Evolutionary conservation across 2,329 filamentous ascomycete genomes (phyloP), one percentile per base, ranked within the genome.

Genomic region (Talaromyces pinophilus): DNA sequence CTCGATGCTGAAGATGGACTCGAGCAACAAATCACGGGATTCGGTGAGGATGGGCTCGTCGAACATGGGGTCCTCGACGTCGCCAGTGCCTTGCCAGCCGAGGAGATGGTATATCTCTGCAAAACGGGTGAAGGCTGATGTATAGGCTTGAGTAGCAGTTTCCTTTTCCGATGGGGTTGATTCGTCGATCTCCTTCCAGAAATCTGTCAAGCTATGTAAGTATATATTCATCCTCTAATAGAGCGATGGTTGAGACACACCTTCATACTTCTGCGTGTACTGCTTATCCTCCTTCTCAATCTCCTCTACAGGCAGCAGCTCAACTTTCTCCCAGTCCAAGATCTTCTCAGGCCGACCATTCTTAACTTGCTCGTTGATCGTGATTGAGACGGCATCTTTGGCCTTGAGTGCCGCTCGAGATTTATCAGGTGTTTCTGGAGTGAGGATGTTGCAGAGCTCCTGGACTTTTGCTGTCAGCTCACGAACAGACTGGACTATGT

Each of bases 101-200:
- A 66, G 48, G 22, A 66, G 64, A 46, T 40, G 13, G 50, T 66
- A 66, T 62, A 62, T 66, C 40, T 66, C 64, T 50, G 40, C 3
- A 50, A 59, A 66, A 1, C 64, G 48, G 42, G 22, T 35, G 17
- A 66, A 66, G 48, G 59, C 59, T 13, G 64, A 62, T 17, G 59
- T 50, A 7, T 66, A 66, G 11, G 64, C 50, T 5, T 66, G 40
- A 30, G 15, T 19, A 59, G 50, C 19, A 40, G 17, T 11, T 8
- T 62, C 33, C 22, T 59, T 62, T 50, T 66, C 64, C 5, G 35
- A 42, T 22, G 30, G 19, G 19, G 50, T 66, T 5, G 64, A 62
- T 50, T 62, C 38, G 42, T 66, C 64, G 10, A 62, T 42, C 2
- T 66, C 40, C 52, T 66, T 66, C 59, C 59, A 66, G 6, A 62